phyloP scores from a whole-genome alignment of 768 basidiomycete species.

The Lentinula guzmanii region DNA sequence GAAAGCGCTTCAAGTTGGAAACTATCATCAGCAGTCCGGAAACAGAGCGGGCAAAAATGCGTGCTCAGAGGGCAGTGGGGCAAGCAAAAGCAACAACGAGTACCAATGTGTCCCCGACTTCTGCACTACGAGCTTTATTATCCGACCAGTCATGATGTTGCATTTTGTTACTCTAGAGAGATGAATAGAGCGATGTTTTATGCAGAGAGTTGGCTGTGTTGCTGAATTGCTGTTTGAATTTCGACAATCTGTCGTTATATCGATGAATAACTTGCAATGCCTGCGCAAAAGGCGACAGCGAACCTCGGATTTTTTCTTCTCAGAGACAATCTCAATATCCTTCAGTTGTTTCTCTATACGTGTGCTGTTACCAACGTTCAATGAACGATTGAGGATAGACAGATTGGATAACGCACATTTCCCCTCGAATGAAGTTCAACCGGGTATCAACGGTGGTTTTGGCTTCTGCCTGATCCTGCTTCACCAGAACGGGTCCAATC shows the following conservation, averaged over 20 bases:
- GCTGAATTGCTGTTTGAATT: slow-evolving; percentile 54
- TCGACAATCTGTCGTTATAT: slow-evolving; percentile 50
- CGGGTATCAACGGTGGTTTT: slow-evolving; percentile 85
- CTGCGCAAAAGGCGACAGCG: slow-evolving; percentile 13
- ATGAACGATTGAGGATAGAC: slow-evolving; percentile 15
- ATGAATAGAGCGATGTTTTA: not conserved
- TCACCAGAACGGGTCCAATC: slow-evolving; percentile 84
- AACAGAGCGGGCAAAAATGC: slow-evolving; percentile 41
- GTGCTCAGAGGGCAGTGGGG: slow-evolving; percentile 3
- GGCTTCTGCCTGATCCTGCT: slow-evolving; percentile 85
- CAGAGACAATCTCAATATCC: slow-evolving; percentile 68
- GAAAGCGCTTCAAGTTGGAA: slow-evolving; percentile 72
- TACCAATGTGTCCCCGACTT: slow-evolving; percentile 9
- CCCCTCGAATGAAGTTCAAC: slow-evolving; percentile 79
- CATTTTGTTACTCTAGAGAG: not conserved
- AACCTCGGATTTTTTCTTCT: slow-evolving; percentile 83
- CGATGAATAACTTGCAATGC: slow-evolving; percentile 4
- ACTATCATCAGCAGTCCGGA: slow-evolving; percentile 64
- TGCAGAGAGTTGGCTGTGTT: slow-evolving; percentile 24
- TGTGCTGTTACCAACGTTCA: slow-evolving; percentile 35
- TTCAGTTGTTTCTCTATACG: slow-evolving; percentile 79
- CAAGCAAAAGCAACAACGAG: slow-evolving; percentile 4
- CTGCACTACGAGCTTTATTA: slow-evolving; percentile 4
- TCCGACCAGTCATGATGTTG: not conserved
- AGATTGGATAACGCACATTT: slow-evolving; percentile 58